Conservation (phyloP, 176 grass and related monocot genomes). For the Poa annua region DNA sequence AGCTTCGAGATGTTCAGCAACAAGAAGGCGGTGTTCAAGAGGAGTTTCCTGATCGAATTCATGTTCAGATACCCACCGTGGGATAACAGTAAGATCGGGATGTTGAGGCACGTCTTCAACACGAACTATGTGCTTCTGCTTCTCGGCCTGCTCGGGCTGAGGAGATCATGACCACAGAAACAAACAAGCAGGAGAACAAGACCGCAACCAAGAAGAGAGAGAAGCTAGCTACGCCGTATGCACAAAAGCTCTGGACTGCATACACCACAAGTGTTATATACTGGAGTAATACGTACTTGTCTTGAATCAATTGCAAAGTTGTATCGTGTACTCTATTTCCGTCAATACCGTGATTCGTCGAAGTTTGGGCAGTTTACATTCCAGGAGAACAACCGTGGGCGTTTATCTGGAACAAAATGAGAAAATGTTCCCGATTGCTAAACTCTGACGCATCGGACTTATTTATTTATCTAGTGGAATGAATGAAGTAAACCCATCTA, state of each 20-base stretch:
- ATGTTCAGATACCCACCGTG: conserved; percentile 77
- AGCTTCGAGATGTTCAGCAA: conserved; percentile 85
- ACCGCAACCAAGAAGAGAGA: not conserved
- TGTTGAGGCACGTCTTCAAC: conserved; percentile 56
- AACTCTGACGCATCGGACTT: not conserved
- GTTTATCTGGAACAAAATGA: not conserved
- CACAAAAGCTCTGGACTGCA: not conserved
- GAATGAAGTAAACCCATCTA: not conserved
- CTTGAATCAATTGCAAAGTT: not conserved
- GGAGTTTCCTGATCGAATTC: conserved; percentile 64
- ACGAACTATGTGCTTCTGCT: conserved; percentile 58
- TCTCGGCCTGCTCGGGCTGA: conserved; percentile 62
- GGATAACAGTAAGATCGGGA: conserved; percentile 56
- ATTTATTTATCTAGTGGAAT: too few species aligned
- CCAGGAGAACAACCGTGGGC: not conserved
- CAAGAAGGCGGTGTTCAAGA: conserved; percentile 78
- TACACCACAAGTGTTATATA: not conserved
- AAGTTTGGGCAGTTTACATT: not conserved
- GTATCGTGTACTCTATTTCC: not conserved
- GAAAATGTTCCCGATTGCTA: not conserved
- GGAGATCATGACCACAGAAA: conserved; percentile 18
- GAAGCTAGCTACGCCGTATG: not conserved
- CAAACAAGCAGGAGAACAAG: not conserved
- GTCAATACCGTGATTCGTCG: not conserved
- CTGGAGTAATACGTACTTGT: not conserved